These are phyloP conservation scores for Russula compacta DNA, from an alignment of 768 basidiomycete species.

Conservation along the genomic window DNA sequence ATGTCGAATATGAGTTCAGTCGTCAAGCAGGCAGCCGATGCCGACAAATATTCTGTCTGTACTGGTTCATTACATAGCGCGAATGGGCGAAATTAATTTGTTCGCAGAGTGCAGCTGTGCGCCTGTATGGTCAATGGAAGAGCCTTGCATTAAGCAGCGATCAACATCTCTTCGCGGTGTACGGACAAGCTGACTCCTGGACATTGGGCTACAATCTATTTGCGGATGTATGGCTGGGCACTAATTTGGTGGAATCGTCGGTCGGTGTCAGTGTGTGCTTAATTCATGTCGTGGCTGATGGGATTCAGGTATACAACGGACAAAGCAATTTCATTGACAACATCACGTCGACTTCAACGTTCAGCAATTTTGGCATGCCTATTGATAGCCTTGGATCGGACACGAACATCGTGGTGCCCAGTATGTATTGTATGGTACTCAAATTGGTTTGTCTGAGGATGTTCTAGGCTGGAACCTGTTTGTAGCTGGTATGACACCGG, in stretches of 20 bases:
- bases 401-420: not conserved
- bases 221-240: slow-evolving; percentile 47
- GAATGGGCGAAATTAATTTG: not conserved
- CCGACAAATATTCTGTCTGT: slow-evolving; percentile 24
- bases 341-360: not conserved
- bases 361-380: slow-evolving; percentile 7
- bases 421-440: not conserved
- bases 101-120: not conserved
- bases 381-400: not conserved
- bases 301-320: slow-evolving; percentile 2
- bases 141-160: not conserved
- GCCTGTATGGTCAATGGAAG: slow-evolving; percentile 7
- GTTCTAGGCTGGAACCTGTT: slow-evolving; percentile 9
- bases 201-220: slow-evolving; percentile 55
- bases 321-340: slow-evolving; percentile 4
- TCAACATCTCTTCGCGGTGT: slow-evolving; percentile 1
- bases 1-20: slow-evolving; percentile 46
- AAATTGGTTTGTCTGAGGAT: not conserved
- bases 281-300: not conserved
- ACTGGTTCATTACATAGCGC: not conserved
- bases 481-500: slow-evolving; percentile 2
- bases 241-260: slow-evolving; percentile 37
- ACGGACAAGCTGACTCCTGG: slow-evolving; percentile 32
- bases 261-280: not conserved
- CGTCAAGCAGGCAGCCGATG: slow-evolving; percentile 18